A percentile compares a stretch with the other conserved stretches of the same genome.
Conservation (phyloP, 2,329 filamentous ascomycete species). For the Alternaria dauci region DNA sequence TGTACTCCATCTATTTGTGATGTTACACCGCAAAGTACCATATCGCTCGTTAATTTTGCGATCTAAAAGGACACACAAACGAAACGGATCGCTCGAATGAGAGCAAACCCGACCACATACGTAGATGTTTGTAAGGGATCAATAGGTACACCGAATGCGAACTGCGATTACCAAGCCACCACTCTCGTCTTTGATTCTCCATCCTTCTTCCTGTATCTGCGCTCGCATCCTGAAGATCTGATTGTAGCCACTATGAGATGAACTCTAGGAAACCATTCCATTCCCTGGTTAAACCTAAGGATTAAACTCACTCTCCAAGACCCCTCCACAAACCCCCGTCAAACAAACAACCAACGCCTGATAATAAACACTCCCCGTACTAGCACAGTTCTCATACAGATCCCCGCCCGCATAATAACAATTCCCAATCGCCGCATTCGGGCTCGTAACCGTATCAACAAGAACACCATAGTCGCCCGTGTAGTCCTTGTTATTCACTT, state of each 20-base stretch:
- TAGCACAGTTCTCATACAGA: background rate
- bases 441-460: background rate
- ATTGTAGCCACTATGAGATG: background rate
- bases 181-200: background rate
- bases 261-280: background rate
- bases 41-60: too few relatives aligned
- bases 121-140: too few relatives aligned
- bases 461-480: too few relatives aligned
- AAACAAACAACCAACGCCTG: background rate
- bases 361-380: background rate
- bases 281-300: background rate
- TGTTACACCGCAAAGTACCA: too few relatives aligned
- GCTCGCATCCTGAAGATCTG: background rate
- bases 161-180: background rate
- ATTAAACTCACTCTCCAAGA: background rate
- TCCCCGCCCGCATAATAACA: background rate
- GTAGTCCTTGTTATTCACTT: background rate
- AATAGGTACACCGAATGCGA: too few relatives aligned
- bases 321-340: background rate
- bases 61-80: too few relatives aligned
- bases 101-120: too few relatives aligned
- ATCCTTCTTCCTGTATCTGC: background rate
- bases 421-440: background rate
- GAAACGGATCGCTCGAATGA: too few relatives aligned
- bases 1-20: too few relatives aligned